phyloP scores from a whole-genome alignment of 73 alveolate species.

The Tetrahymena malaccensis region DNA sequence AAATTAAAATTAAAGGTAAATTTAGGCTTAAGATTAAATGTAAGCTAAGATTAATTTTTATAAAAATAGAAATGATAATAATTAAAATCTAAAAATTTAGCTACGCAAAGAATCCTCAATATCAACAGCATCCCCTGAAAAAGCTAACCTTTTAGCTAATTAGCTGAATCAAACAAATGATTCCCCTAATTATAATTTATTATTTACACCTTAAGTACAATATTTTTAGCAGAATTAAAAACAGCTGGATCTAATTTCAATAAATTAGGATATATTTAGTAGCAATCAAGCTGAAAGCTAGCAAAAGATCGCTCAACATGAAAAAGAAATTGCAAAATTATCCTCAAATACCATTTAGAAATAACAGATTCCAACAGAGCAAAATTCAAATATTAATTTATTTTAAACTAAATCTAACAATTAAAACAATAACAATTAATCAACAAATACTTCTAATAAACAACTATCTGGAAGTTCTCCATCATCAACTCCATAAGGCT shows the following conservation, averaged over 20 bases:
- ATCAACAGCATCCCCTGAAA: background rate
- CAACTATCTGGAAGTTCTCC: background rate
- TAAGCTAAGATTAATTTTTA: too few relatives aligned
- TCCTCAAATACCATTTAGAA: background rate
- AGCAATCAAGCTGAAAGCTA: background rate
- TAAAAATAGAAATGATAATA: too few relatives aligned
- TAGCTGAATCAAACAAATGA: background rate
- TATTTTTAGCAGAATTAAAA: too few relatives aligned
- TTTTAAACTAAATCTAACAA: background rate
- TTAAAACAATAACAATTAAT: background rate
- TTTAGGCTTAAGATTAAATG: too few relatives aligned
- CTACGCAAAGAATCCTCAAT: background rate
- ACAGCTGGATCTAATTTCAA: background rate
- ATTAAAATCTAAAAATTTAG: too few relatives aligned
- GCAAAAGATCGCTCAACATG: background rate
- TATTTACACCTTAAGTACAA: background rate
- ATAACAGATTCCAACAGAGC: background rate
- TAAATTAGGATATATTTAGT: background rate
- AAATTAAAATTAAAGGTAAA: too few relatives aligned
- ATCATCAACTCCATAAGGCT: background rate
- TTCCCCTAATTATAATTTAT: background rate
- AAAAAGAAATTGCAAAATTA: too few relatives aligned
- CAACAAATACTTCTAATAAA: background rate
- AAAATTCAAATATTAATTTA: background rate
- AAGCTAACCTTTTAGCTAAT: background rate